Evolutionary conservation across 371 early-diverging fungal species (phyloP), one percentile per base, ranked within the genome.

Genomic region (Mucor saturninus): DNA sequence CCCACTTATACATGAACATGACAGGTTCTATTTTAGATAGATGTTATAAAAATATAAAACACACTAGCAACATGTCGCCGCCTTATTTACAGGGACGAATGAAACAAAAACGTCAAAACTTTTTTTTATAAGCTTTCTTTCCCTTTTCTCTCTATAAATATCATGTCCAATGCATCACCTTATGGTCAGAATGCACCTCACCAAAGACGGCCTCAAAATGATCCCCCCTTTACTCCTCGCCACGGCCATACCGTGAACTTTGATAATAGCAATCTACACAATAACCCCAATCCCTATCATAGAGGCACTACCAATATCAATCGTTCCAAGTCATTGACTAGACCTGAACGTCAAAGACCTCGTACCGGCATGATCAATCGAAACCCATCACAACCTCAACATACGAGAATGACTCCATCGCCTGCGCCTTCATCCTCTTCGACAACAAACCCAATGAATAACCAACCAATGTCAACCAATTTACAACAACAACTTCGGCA

Each of bases 281-380:
- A 46, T 21, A 21, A 13, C 8, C 4, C 46, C 21, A 46, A 32
- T 15, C 49, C 55, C 14, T 62, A 54, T 48, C 62, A 55, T n/a
- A 32, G 62, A 35, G 39, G 45, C 14, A 31, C 37, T 10, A 28
- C 55, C 9, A 54, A 46, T 43, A 46, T 62, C 8, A 64, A 64
- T 53, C 51, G 69, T 32, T 65, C 71, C 7, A 71, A 71, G 53
- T 83, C 83, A 11, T 39, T 83, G 51, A 73, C 73, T 31, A 72
- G 75, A 43, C 83, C 83, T 21, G 83, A 83, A 31, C 75, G 83
- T n/a, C 72, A 78, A 56, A 61, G 80, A 43, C 83, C 74, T 15
- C 61, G 68, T n/a, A 38, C 60, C 3, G 54, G 63, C 26, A 65
- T 74, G 66, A 60, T 74, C 7, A 54, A 61, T 32, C 28, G 30